Evolutionary conservation across 1,284 basidiomycete genomes (phyloP).

Genomic region (Ustilago tritici): DNA sequence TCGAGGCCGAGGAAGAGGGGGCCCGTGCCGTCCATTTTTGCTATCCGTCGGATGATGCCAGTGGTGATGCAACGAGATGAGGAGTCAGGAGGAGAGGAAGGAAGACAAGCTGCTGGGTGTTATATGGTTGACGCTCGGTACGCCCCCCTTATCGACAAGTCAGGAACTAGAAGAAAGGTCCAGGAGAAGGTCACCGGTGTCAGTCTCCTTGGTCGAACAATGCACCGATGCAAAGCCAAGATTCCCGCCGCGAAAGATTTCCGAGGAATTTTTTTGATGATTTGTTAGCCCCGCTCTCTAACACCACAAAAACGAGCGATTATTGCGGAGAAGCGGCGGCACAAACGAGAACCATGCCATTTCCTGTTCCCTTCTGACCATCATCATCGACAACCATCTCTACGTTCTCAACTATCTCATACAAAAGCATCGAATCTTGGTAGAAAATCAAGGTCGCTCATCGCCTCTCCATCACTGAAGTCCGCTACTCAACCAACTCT

Average conservation of each 20-base stretch:
- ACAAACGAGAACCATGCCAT: background rate
- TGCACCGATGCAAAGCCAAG: background rate
- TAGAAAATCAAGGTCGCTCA: slow-evolving; percentile 3
- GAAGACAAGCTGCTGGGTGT: background rate
- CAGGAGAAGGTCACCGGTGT: slow-evolving; percentile 33
- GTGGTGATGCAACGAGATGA: background rate
- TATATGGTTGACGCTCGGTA: slow-evolving; percentile 3
- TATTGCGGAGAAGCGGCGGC: background rate
- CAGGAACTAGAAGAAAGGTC: background rate
- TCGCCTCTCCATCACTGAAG: slow-evolving; percentile 20
- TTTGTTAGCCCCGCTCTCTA: slow-evolving; percentile 6
- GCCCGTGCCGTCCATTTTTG: slow-evolving; percentile 17
- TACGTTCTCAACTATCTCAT: background rate
- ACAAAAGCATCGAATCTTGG: slow-evolving; percentile 16
- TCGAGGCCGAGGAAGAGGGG: slow-evolving; percentile 85
- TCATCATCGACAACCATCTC: background rate
- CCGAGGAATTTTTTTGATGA: background rate
- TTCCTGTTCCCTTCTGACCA: background rate
- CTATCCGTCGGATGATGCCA: background rate
- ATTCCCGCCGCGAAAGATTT: background rate
- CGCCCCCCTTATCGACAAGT: background rate
- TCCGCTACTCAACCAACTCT: slow-evolving; percentile 8
- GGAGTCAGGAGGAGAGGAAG: background rate
- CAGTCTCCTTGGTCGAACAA: background rate
- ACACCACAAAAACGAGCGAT: background rate